Evolutionary conservation across 805 yeast species (phyloP).

Genomic region (Hanseniaspora lachancei): DNA sequence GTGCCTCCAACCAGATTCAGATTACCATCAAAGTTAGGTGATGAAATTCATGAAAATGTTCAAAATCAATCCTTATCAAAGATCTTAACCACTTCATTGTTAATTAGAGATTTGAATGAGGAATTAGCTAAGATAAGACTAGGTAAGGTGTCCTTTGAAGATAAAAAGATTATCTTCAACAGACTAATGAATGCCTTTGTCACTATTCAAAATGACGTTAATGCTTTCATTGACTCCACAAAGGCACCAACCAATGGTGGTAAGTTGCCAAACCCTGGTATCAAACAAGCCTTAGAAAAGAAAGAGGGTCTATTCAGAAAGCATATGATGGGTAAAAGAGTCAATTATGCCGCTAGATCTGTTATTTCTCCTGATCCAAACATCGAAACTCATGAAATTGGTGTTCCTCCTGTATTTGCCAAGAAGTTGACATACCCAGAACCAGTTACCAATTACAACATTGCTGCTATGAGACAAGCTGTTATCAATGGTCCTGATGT

Average conservation of each 20-base stretch:
- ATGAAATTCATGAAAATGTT: slow-evolving; percentile 85
- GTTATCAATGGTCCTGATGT: slow-evolving; percentile 93
- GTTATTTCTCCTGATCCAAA: slow-evolving; percentile 98
- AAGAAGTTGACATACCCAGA: slow-evolving; percentile 92
- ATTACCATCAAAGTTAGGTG: slow-evolving; percentile 92
- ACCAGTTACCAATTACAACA: slow-evolving; percentile 88
- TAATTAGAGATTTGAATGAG: slow-evolving; percentile 81
- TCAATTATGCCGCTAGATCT: slow-evolving; percentile 95
- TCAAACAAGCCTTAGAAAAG: slow-evolving; percentile 94
- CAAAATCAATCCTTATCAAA: slow-evolving; percentile 80
- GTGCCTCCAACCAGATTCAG: slow-evolving; percentile 97
- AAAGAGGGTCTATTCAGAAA: slow-evolving; percentile 97
- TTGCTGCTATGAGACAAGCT: slow-evolving; percentile 80
- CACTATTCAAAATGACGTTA: slow-evolving; percentile 86
- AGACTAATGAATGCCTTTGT: slow-evolving; percentile 93
- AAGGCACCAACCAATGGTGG: slow-evolving; percentile 65
- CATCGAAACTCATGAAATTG: slow-evolving; percentile 93
- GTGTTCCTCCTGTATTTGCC: slow-evolving; percentile 98
- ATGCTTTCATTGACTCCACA: slow-evolving; percentile 82
- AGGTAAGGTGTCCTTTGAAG: slow-evolving; percentile 50
- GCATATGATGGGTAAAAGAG: slow-evolving; percentile 99
- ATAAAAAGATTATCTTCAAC: slow-evolving; percentile 65
- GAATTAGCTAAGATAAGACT: slow-evolving; percentile 53
- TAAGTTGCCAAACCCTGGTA: slow-evolving; percentile 72
- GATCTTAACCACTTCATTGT: slow-evolving; percentile 62